Conservation (phyloP, 2,329 filamentous ascomycete genomes). For the Curvularia verruculosa region DNA sequence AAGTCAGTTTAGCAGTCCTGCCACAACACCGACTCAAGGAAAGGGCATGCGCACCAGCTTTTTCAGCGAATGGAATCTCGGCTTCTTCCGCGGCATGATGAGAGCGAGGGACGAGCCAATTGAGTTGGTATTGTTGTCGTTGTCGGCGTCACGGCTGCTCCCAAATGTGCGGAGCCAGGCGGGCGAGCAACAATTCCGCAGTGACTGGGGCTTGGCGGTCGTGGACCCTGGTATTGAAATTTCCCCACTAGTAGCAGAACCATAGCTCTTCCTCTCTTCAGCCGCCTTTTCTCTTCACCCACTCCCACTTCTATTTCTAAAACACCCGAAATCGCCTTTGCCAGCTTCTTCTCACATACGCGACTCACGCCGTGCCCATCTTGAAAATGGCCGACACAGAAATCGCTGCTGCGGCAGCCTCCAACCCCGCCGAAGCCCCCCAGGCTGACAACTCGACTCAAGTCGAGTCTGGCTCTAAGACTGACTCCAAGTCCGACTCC, state of each 20-base stretch:
- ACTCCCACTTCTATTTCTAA: slow-evolving; percentile 2
- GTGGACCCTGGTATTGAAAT: slow-evolving; percentile 17
- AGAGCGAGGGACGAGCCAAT: slow-evolving; percentile 15
- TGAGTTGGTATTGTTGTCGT: slow-evolving; percentile 7
- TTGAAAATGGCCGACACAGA: slow-evolving; percentile 33
- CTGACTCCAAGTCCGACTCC: slow-evolving; percentile 17
- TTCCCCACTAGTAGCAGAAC: slow-evolving; percentile 22
- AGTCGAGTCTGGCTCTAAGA: slow-evolving; percentile 19
- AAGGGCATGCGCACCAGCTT: slow-evolving; percentile 61
- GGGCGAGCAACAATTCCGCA: slow-evolving; percentile 10
- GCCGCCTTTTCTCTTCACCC: slow-evolving; percentile 10
- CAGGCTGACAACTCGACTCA: slow-evolving; percentile 19
- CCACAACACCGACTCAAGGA: not conserved
- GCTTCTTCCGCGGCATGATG: slow-evolving; percentile 53
- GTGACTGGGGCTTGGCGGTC: slow-evolving; percentile 2
- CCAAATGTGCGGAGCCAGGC: slow-evolving; percentile 12
- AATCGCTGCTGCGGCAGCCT: slow-evolving; percentile 22
- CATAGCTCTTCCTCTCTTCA: slow-evolving; percentile 10
- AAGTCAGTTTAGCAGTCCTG: slow-evolving; percentile 15
- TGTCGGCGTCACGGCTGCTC: slow-evolving; percentile 10
- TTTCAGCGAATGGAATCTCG: slow-evolving; percentile 70
- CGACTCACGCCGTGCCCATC: slow-evolving; percentile 16
- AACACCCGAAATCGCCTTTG: not conserved
- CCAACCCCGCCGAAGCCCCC: slow-evolving; percentile 28
- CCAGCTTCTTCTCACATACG: slow-evolving; percentile 7